Percentiles rank a stretch among this genome's conserved stretches.
phyloP scores from a whole-genome alignment of 495 filamentous ascomycete genomes.

The Hyaloscypha bicolor region DNA sequence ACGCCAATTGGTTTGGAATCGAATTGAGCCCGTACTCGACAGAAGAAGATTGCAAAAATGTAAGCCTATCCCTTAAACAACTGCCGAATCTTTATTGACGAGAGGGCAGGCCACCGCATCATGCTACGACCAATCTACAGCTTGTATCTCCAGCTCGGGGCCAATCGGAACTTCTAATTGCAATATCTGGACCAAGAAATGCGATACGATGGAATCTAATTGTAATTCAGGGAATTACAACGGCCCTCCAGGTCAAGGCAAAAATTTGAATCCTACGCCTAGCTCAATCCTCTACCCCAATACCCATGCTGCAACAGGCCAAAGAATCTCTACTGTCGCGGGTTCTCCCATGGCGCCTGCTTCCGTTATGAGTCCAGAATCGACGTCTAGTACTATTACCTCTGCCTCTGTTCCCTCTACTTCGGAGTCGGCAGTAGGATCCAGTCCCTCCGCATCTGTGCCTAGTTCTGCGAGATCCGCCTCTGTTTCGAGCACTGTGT shows the following conservation, averaged over 20 bases:
- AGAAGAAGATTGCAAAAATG: slow-evolving; percentile 60
- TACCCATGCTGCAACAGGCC: neutral
- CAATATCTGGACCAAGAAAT: slow-evolving; percentile 60
- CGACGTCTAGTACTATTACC: too few relatives aligned
- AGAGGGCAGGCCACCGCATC: slow-evolving; percentile 37
- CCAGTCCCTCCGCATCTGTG: too few relatives aligned
- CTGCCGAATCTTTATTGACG: slow-evolving; percentile 2
- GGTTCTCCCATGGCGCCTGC: neutral
- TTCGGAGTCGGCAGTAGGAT: too few relatives aligned
- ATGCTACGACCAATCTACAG: slow-evolving; percentile 59
- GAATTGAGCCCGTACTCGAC: slow-evolving; percentile 56
- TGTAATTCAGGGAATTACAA: slow-evolving; percentile 51
- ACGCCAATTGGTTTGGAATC: slow-evolving; percentile 71
- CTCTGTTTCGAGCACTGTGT: neutral
- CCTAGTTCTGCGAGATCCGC: neutral
- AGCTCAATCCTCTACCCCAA: neutral
- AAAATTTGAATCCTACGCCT: slow-evolving; percentile 43
- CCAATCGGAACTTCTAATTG: slow-evolving; percentile 62
- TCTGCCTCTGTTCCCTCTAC: too few relatives aligned
- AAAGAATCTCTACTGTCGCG: neutral
- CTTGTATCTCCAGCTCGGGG: slow-evolving; percentile 58
- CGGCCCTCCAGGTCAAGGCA: slow-evolving; percentile 61
- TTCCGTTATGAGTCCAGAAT: neutral
- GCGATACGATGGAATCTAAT: slow-evolving; percentile 49
- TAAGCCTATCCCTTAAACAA: neutral